These are phyloP conservation scores for Botrytis paeoniae DNA, from an alignment of 2,329 filamentous ascomycete species.

Conservation along the genomic window DNA sequence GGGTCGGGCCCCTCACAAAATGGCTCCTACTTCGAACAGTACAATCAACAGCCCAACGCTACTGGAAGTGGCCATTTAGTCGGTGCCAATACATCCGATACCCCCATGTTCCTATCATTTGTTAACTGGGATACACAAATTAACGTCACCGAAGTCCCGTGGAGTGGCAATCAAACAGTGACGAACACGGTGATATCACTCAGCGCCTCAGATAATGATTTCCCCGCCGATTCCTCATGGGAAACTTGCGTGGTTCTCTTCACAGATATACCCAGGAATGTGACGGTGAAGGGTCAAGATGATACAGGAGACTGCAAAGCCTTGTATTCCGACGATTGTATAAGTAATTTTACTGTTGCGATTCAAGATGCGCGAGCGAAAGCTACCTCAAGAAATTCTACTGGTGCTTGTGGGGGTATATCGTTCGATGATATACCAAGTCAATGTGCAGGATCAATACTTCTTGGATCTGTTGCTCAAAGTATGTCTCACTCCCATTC, in stretches of 20 bases:
- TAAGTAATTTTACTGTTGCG: neutral
- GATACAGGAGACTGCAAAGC: neutral
- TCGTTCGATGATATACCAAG: neutral
- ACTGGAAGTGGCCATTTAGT: neutral
- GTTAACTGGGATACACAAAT: neutral
- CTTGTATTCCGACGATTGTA: neutral
- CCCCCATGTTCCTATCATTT: neutral
- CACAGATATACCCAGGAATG: neutral
- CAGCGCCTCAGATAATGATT: neutral
- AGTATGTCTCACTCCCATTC: neutral
- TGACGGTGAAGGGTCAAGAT: slow-evolving; percentile 6
- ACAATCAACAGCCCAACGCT: slow-evolving; percentile 4
- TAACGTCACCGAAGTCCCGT: slow-evolving; percentile 12
- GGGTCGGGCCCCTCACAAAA: neutral
- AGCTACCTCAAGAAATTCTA: neutral
- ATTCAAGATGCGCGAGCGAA: neutral
- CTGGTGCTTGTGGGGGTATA: neutral
- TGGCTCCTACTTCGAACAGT: neutral
- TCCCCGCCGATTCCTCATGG: neutral
- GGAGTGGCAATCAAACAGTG: neutral
- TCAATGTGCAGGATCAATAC: neutral
- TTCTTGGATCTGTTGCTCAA: neutral
- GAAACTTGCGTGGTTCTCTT: slow-evolving; percentile 5
- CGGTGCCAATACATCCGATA: neutral
- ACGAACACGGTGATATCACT: slow-evolving; percentile 14